Evolutionary conservation across 2,329 filamentous ascomycete species (phyloP).

Genomic region (Saccharata proteae): DNA sequence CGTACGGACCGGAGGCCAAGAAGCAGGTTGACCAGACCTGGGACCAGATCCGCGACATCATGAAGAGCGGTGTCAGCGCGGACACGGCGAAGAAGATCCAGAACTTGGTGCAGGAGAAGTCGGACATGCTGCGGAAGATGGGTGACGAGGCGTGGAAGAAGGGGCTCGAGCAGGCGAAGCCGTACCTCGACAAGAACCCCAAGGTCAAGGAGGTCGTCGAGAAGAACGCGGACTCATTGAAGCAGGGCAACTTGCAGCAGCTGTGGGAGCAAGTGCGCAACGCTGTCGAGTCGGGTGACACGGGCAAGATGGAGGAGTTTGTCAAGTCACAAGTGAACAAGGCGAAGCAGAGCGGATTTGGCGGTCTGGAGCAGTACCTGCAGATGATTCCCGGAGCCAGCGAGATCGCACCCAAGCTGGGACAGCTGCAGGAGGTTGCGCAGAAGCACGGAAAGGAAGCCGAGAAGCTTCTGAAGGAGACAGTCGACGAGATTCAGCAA

Average conservation of each 20-base stretch:
- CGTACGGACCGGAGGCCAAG: slow-evolving; percentile 64
- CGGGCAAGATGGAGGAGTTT: slow-evolving; percentile 48
- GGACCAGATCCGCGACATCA: slow-evolving; percentile 51
- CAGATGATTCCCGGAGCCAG: slow-evolving; percentile 52
- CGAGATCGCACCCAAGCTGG: slow-evolving; percentile 53
- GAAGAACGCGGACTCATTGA: slow-evolving; percentile 56
- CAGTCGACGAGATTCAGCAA: slow-evolving; percentile 14
- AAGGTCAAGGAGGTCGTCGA: slow-evolving; percentile 61
- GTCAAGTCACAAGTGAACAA: slow-evolving; percentile 47
- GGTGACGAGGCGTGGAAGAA: slow-evolving; percentile 63
- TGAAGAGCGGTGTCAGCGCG: slow-evolving; percentile 48
- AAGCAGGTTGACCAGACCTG: slow-evolving; percentile 64
- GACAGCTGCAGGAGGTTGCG: slow-evolving; percentile 51
- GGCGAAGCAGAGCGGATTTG: slow-evolving; percentile 41
- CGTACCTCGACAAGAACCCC: slow-evolving; percentile 64
- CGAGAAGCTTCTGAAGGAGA: slow-evolving; percentile 56
- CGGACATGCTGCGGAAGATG: slow-evolving; percentile 51
- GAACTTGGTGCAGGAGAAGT: slow-evolving; percentile 57
- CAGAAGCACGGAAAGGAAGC: slow-evolving; percentile 59
- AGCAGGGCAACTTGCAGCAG: slow-evolving; percentile 53
- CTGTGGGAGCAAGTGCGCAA: slow-evolving; percentile 51
- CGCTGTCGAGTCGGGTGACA: slow-evolving; percentile 49
- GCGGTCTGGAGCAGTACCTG: slow-evolving; percentile 49
- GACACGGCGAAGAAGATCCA: slow-evolving; percentile 43
- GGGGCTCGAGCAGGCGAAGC: slow-evolving; percentile 57